Percentiles rank a stretch among this genome's conserved stretches.
phyloP scores from a whole-genome alignment of 2,329 filamentous ascomycete genomes.

The Talaromyces sp. region DNA sequence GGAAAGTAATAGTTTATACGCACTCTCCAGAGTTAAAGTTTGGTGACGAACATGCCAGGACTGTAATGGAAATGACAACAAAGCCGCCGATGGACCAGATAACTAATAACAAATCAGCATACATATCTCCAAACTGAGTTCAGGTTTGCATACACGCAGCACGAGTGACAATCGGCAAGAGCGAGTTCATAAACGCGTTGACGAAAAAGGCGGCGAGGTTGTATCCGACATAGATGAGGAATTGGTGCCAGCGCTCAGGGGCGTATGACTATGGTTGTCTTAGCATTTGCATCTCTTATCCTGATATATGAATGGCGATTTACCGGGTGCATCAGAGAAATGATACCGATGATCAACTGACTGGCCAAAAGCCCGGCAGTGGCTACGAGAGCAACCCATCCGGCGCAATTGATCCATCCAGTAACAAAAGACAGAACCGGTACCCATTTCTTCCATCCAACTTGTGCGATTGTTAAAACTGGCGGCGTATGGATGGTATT shows the following conservation, averaged over 20 bases:
- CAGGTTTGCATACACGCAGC: conserved; percentile 45
- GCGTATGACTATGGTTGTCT: conserved; percentile 40
- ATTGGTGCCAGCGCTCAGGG: conserved; percentile 63
- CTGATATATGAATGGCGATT: background rate
- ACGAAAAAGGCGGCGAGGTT: conserved; percentile 57
- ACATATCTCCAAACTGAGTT: background rate
- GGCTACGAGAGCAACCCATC: conserved; percentile 62
- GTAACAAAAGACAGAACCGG: conserved; percentile 64
- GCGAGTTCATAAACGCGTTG: conserved; percentile 59
- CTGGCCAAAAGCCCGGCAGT: conserved; percentile 64
- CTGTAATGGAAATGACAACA: conserved; percentile 62
- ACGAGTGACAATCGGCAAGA: conserved; percentile 63
- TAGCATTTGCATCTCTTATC: background rate
- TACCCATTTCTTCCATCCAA: conserved; percentile 57
- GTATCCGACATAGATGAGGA: conserved; percentile 65
- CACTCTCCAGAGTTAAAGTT: conserved; percentile 60
- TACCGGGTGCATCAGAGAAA: conserved; percentile 54
- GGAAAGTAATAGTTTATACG: conserved; percentile 21
- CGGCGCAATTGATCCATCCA: conserved; percentile 64
- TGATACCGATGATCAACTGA: conserved; percentile 61
- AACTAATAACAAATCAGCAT: conserved; percentile 28
- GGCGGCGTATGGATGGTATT: no score
- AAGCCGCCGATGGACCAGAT: conserved; percentile 67
- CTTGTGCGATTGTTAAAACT: conserved; percentile 10
- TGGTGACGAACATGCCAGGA: conserved; percentile 61